phyloP scores from a whole-genome alignment of 2,329 filamentous ascomycete species.

The Aureobasidium sp. region DNA sequence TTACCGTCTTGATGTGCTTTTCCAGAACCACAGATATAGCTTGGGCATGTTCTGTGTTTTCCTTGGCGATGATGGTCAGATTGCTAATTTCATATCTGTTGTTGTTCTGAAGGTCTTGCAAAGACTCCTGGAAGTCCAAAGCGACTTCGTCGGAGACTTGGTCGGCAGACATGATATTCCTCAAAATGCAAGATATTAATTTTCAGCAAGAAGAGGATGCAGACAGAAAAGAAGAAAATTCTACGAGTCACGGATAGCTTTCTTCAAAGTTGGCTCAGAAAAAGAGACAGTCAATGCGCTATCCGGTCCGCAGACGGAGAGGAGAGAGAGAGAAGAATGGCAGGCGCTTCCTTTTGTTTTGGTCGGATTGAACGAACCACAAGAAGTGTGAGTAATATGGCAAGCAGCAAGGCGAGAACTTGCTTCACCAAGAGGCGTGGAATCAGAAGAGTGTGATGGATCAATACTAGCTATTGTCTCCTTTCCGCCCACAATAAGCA shows the following conservation, averaged over 20 bases:
- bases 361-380: constrained; percentile 12
- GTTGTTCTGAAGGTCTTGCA: constrained; percentile 87
- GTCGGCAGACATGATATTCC: constrained; percentile 32
- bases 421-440: constrained; percentile 14
- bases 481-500: constrained; percentile 15
- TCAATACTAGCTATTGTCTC: constrained; percentile 44
- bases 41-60: constrained; percentile 92
- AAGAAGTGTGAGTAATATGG: constrained; percentile 13
- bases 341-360: background rate
- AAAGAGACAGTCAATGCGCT: constrained; percentile 14
- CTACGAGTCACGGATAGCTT: constrained; percentile 18
- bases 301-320: constrained; percentile 13
- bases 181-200: constrained; percentile 23
- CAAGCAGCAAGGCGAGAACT: constrained; percentile 8
- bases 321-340: background rate
- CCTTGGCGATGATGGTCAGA: constrained; percentile 92
- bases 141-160: constrained; percentile 82
- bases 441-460: constrained; percentile 33
- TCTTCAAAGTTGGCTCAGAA: constrained; percentile 3
- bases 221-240: constrained; percentile 11
- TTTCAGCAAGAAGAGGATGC: constrained; percentile 17
- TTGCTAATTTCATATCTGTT: constrained; percentile 95
- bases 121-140: constrained; percentile 85
- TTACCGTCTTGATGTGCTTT: constrained; percentile 91
- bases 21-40: constrained; percentile 86